Percentiles rank a stretch among this genome's conserved stretches.
phyloP scores from a whole-genome alignment of 768 basidiomycete species.

The Phlegmacium glaucopus region DNA sequence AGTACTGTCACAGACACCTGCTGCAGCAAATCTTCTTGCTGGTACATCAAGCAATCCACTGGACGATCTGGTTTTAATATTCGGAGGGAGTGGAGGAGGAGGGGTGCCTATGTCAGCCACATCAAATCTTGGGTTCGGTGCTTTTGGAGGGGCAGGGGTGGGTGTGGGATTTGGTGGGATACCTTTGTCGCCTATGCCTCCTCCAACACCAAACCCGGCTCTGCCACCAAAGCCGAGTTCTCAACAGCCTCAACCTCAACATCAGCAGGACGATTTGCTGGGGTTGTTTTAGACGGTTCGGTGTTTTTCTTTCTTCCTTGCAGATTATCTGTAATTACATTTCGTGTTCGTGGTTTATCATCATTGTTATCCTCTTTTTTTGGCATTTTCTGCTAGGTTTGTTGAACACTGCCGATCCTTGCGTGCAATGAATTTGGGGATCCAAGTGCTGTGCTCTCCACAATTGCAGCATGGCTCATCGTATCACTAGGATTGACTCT shows the following conservation, averaged over 20 bases:
- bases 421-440: too few species aligned
- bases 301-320: neutral
- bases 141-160: slow-evolving; percentile 11
- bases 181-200: slow-evolving; percentile 23
- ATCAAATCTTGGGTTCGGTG: slow-evolving; percentile 11
- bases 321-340: slow-evolving; percentile 6
- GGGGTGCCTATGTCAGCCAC: slow-evolving; percentile 12
- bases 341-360: slow-evolving; percentile 9
- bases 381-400: neutral
- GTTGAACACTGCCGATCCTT: too few species aligned
- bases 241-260: slow-evolving; percentile 18
- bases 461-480: too few species aligned
- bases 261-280: slow-evolving; percentile 46
- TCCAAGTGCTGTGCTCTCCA: too few species aligned
- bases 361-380: slow-evolving; percentile 4
- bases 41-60: slow-evolving; percentile 86
- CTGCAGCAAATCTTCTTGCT: slow-evolving; percentile 69
- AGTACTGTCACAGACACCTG: slow-evolving; percentile 66
- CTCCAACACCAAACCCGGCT: slow-evolving; percentile 27
- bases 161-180: slow-evolving; percentile 7
- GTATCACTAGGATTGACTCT: too few species aligned
- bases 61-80: slow-evolving; percentile 92
- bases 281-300: slow-evolving; percentile 41
- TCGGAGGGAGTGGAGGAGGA: slow-evolving; percentile 51
- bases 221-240: slow-evolving; percentile 17